These are phyloP conservation scores for Solanum pinnatisectum DNA, from an alignment of 257 asterid species.

Conservation along the genomic window DNA sequence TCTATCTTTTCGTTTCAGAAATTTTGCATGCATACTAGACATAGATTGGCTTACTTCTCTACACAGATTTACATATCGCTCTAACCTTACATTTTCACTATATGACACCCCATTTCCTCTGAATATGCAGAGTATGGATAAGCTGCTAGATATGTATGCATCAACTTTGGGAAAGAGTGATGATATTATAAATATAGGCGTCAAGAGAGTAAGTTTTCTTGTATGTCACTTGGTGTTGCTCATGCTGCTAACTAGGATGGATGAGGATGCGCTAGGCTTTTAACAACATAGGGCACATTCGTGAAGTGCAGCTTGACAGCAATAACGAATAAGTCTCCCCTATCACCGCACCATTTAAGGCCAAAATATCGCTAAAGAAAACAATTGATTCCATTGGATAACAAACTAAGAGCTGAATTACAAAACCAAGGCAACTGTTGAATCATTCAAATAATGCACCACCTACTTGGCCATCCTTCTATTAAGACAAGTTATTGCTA, in stretches of 20 bases:
- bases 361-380: too few relatives aligned
- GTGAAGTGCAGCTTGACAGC: too few relatives aligned
- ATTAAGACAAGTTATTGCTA: too few relatives aligned
- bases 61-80: background rate
- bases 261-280: too few relatives aligned
- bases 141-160: slow-evolving; percentile 55
- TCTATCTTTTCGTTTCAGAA: background rate
- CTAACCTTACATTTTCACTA: background rate
- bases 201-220: slow-evolving; percentile 30
- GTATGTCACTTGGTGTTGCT: background rate
- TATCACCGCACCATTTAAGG: too few relatives aligned
- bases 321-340: too few relatives aligned
- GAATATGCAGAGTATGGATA: slow-evolving; percentile 66
- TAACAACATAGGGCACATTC: too few relatives aligned
- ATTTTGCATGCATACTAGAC: background rate
- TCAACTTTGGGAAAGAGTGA: slow-evolving; percentile 44
- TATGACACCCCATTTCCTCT: slow-evolving; percentile 5
- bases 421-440: too few relatives aligned
- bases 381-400: too few relatives aligned
- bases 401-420: too few relatives aligned
- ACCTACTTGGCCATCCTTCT: too few relatives aligned
- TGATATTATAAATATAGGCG: slow-evolving; percentile 31
- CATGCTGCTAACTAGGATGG: background rate
- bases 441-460: too few relatives aligned
- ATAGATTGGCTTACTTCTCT: background rate